phyloP scores from a whole-genome alignment of 106 monocot species.

The Vanilla planifolia region DNA sequence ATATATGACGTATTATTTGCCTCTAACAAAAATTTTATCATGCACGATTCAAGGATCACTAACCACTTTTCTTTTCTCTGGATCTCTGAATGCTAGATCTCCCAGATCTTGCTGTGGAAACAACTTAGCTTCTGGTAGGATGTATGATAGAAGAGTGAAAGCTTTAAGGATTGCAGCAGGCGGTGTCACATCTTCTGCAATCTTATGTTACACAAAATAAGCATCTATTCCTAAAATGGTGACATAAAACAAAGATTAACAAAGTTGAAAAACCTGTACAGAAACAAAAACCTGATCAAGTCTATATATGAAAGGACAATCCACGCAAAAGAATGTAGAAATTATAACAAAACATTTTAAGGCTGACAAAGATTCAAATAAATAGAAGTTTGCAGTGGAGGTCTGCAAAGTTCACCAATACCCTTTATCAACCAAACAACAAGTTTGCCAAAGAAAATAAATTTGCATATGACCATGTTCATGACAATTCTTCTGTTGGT shows the following conservation, averaged over 20 bases:
- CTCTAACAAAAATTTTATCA: neutral
- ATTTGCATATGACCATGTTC: no score
- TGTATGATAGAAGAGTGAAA: constrained; percentile 53
- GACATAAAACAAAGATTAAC: constrained; percentile 2
- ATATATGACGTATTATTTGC: neutral
- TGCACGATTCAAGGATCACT: constrained; percentile 10
- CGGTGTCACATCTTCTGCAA: constrained; percentile 91
- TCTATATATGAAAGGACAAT: neutral
- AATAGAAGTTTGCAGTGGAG: neutral
- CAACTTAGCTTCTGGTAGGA: constrained; percentile 92
- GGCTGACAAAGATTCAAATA: neutral
- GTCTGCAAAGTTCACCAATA: neutral
- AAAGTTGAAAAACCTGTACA: neutral
- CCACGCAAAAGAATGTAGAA: neutral
- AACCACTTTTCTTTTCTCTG: constrained; percentile 75
- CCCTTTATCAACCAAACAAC: no score
- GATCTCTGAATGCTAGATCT: constrained; percentile 83
- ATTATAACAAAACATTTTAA: neutral
- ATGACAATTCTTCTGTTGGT: no score
- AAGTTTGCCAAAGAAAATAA: no score
- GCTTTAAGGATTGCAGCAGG: constrained; percentile 49
- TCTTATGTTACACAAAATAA: constrained; percentile 47
- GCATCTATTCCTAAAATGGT: constrained; percentile 8
- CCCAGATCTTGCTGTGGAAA: constrained; percentile 80
- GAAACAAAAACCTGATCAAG: neutral